Conservation (phyloP, 202 grass and related monocot species). For the Hordeum pubiflorum region DNA sequence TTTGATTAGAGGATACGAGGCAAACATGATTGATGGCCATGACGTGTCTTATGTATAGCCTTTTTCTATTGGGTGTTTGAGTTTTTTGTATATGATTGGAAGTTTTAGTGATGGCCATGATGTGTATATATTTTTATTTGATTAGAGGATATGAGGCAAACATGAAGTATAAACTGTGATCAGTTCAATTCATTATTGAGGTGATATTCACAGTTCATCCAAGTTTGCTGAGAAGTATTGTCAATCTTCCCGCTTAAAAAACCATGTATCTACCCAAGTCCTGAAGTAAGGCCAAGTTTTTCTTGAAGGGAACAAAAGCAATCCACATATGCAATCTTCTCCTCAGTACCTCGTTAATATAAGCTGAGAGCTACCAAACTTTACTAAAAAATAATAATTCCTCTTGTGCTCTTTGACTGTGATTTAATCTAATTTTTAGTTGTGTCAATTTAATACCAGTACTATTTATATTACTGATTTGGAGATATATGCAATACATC, state of each 20-base stretch:
- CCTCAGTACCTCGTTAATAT: background rate
- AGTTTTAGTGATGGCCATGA: no score
- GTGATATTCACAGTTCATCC: background rate
- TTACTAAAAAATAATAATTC: background rate
- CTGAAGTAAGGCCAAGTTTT: background rate
- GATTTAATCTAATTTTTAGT: background rate
- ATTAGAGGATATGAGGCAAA: background rate
- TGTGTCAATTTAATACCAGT: background rate
- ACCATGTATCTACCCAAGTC: background rate
- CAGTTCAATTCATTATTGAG: background rate
- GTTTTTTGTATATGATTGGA: background rate
- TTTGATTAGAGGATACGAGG: background rate
- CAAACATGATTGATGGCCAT: background rate
- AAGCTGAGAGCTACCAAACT: background rate
- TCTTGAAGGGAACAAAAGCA: background rate
- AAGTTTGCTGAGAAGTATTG: background rate
- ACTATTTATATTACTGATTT: background rate
- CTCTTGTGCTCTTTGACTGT: background rate
- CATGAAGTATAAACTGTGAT: background rate
- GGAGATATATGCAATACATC: background rate
- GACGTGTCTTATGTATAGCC: background rate
- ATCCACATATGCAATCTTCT: background rate
- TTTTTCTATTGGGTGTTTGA: background rate
- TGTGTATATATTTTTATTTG: no score
- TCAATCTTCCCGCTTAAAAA: background rate